These are phyloP conservation scores for Fusarium metavorans DNA, from an alignment of 2,329 filamentous ascomycete genomes.

Conservation along the genomic window DNA sequence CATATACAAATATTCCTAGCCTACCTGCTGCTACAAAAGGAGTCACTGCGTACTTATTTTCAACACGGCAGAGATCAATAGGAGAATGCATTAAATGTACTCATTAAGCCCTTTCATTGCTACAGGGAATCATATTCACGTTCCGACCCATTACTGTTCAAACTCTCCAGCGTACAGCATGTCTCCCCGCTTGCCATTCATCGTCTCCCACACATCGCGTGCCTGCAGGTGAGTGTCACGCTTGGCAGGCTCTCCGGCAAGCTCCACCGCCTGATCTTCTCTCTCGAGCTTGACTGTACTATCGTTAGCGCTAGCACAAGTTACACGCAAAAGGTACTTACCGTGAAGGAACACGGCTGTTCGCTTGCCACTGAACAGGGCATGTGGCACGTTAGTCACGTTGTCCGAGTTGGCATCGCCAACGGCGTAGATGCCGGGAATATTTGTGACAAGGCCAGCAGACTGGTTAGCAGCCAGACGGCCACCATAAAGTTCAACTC, in stretches of 20 bases:
- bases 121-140: background rate
- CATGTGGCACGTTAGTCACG: slow-evolving; percentile 71
- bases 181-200: slow-evolving; percentile 58
- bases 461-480: slow-evolving; percentile 57
- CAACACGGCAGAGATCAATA: background rate
- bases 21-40: no score
- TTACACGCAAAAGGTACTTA: slow-evolving; percentile 49
- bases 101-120: background rate
- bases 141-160: slow-evolving; percentile 34
- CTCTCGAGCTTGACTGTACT: slow-evolving; percentile 55
- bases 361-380: slow-evolving; percentile 69
- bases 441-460: slow-evolving; percentile 62
- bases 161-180: slow-evolving; percentile 60
- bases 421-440: slow-evolving; percentile 67
- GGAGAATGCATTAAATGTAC: background rate
- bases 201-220: slow-evolving; percentile 58
- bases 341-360: slow-evolving; percentile 69
- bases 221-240: slow-evolving; percentile 51
- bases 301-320: background rate
- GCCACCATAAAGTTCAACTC: slow-evolving; percentile 58
- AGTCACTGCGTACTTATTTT: no score
- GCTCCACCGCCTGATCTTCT: slow-evolving; percentile 52
- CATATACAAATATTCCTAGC: no score
- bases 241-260: slow-evolving; percentile 44
- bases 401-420: slow-evolving; percentile 71